Base-by-base conservation (phyloP, 1,284 basidiomycete species). In the Pisolithus thermaeus region DNA sequence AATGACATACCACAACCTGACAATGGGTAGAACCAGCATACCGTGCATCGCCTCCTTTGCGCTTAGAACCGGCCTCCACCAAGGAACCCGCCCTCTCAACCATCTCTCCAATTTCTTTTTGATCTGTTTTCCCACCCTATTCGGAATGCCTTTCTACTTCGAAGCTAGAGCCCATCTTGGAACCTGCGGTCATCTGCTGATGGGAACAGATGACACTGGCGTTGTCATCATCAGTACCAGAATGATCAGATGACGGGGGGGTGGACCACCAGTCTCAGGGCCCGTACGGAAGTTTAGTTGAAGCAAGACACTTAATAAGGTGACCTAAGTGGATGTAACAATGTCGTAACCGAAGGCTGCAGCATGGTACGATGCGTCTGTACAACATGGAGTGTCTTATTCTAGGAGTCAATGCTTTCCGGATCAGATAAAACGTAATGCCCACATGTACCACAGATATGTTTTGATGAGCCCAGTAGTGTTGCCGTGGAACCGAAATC, bases 1-100 rank as follows among this genome's bases (percentile, higher is more conserved):
- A 30, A 11, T 8, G 9, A 9, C 9, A 8, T 11, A 30, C 28
- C 9, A 11, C 7, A 30, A 20, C 1, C 18, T 40, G 20, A 22
- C 7, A 12, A 22, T 27, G 41, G 16, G 41, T 4, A 27, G 41
- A 12, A 25, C 41, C 41, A 25, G 41, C 41, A 9, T 27, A 25
- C 23, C 16, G 7, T 27, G 14, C 25, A 20, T 20, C 18, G 23
- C 7, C 41, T 14, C 8, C 28, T 30, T 27, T 27, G 23, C 12
- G 9, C 40, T 42, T 20, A 42, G 20, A 42, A 23, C 20, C 20
- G 20, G 36, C 43, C 18, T 4, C 40, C 39, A 6, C 53, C 53
- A 55, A 59, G 7, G 45, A 66, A 64, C 65, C 65, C 3, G 68
- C 58, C 65, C 65, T 68, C 53, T 66, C 65, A 12, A 64, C 18